Evolutionary conservation across 352 stramenopile genomes (phyloP), one percentile per base, ranked within the genome.

Genomic region (Pythium phragmiticola): DNA sequence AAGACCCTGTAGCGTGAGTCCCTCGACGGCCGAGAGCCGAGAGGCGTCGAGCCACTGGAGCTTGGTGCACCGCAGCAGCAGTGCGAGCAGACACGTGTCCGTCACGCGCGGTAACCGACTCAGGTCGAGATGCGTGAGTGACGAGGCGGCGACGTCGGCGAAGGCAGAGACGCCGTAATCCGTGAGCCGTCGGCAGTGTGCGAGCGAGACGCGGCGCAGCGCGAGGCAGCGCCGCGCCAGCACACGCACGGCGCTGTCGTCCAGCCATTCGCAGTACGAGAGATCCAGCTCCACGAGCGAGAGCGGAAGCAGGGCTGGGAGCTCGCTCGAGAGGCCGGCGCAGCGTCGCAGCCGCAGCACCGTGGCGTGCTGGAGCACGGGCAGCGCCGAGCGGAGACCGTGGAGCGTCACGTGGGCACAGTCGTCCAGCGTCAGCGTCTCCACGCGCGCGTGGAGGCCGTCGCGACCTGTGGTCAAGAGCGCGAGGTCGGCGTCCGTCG

Each of bases 121-220:
- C 36, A 92, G 59, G 67, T 92, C 70, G 7, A 94, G 57, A n/a
- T 49, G 51, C 2, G 75, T 72, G 28, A 92, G 63, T 26, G 68
- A 58, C 13, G 61, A 23, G 3, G 51, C 58, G 9, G 47, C n/a
- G 3, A 50, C 41, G 58, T 94, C 84, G 8, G 72, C 68, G 45
- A 92, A 88, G 0, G 76, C 74, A 36, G 68, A 76, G 42, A 92
- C 62, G 13, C 82, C 85, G 43, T 88, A 90, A 72, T 92, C 85
- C 6, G 81, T 89, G 21, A 94, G 53, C 21, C 69, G 66, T 34
- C 73, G 72, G 47, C 85, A 94, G 59, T 75, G 76, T 14, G 66
- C 34, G 6, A 94, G 43, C 19, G 67, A 70, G 9, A 89, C 37
- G 1, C 62, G 63, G 9, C 60, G 57, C 37, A 92, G 65, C 16